Evolutionary conservation across 495 filamentous ascomycete genomes (phyloP).

Genomic region (Elaphomyces granulatus): DNA sequence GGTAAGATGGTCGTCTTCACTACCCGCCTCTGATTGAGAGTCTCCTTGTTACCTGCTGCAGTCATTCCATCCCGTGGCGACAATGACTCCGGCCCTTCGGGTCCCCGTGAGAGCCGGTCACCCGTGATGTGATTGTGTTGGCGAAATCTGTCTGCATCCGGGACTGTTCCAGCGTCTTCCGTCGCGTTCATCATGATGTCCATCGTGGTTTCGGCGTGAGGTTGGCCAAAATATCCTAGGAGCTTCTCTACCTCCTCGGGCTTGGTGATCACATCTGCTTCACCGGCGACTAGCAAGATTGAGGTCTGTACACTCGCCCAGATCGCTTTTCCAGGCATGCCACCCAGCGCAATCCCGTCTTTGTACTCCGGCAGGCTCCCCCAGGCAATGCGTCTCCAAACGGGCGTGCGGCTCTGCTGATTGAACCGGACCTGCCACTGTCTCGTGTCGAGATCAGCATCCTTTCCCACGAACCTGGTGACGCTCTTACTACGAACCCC

Average conservation of each 20-base stretch:
- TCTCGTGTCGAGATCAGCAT: constrained; percentile 60
- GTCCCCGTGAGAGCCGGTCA: too few relatives aligned
- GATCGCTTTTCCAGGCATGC: constrained; percentile 50
- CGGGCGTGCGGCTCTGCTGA: constrained; percentile 60
- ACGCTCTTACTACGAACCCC: constrained; percentile 68
- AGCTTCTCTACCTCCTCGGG: constrained; percentile 59
- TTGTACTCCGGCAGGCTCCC: constrained; percentile 47
- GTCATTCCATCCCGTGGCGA: constrained; percentile 2
- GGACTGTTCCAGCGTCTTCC: constrained; percentile 28
- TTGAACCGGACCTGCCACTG: constrained; percentile 74
- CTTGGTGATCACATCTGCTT: constrained; percentile 59
- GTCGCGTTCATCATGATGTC: constrained; percentile 11
- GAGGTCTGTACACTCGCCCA: constrained; percentile 65
- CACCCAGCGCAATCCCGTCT: constrained; percentile 36
- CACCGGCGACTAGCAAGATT: constrained; percentile 64
- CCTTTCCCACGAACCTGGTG: constrained; percentile 56
- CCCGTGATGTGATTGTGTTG: constrained; percentile 2
- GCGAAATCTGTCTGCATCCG: constrained; percentile 29
- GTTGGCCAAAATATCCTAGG: constrained; percentile 36
- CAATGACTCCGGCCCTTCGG: constrained; percentile 9
- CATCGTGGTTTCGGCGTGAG: constrained; percentile 9
- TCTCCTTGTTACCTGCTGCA: constrained; percentile 12
- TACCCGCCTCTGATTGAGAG: constrained; percentile 23
- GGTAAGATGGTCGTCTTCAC: constrained; percentile 63
- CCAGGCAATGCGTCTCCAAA: constrained; percentile 74